Conservation (phyloP, 2,329 filamentous ascomycete species). For the Albophoma yamanashiensis region DNA sequence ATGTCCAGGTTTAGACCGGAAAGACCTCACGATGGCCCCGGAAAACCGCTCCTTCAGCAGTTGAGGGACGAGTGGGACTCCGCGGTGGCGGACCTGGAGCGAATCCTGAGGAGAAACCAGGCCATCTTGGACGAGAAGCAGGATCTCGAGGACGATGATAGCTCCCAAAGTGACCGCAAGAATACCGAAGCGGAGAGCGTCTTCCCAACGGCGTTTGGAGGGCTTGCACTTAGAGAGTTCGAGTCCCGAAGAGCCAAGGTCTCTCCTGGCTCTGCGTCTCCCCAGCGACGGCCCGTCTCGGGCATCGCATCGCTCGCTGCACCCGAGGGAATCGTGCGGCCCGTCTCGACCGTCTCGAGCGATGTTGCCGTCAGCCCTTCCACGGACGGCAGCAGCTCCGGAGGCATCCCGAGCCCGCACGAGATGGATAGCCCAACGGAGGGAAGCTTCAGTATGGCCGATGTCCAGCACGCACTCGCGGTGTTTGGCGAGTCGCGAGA, state of each 20-base stretch:
- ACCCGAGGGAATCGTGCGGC: background rate
- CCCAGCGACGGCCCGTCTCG: background rate
- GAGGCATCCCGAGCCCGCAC: constrained; percentile 23
- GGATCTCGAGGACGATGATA: constrained; percentile 3
- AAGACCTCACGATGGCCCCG: constrained; percentile 14
- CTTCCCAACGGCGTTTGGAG: constrained; percentile 24
- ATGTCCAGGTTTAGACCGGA: constrained; percentile 23
- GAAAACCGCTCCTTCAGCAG: constrained; percentile 23
- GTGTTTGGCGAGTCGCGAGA: constrained; percentile 14
- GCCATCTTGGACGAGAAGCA: constrained; percentile 13
- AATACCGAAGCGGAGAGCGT: constrained; percentile 13
- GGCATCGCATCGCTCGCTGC: background rate
- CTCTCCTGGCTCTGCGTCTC: constrained; percentile 4
- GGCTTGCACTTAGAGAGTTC: constrained; percentile 21
- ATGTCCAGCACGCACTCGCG: constrained; percentile 8
- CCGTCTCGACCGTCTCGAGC: constrained; percentile 15
- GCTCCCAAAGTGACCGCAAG: constrained; percentile 7
- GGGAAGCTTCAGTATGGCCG: constrained; percentile 12
- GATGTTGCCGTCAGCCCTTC: constrained; percentile 24
- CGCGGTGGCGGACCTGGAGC: constrained; percentile 19
- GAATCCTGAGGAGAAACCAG: constrained; percentile 25
- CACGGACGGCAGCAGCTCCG: constrained; percentile 22
- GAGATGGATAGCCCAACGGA: constrained; percentile 23
- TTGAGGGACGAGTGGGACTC: constrained; percentile 28
- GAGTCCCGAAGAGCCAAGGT: constrained; percentile 15